Evolutionary conservation across 805 yeast species (phyloP).

Genomic region (Candida taoyuanica): DNA sequence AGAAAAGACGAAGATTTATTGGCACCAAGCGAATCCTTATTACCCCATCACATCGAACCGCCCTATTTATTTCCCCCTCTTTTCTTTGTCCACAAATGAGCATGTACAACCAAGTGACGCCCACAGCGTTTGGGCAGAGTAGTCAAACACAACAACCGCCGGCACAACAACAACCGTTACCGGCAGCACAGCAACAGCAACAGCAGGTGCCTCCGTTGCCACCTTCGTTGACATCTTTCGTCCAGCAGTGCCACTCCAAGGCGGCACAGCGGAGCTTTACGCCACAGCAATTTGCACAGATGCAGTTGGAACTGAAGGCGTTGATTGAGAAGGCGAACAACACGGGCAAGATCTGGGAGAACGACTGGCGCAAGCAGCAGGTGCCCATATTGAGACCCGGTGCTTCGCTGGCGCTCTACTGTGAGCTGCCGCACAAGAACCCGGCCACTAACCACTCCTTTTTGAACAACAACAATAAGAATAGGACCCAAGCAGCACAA

Average conservation of each 20-base stretch:
- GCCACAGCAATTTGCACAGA: conserved; percentile 10
- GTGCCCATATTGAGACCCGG: conserved; percentile 21
- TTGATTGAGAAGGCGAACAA: conserved; percentile 25
- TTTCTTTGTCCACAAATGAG: conserved; percentile 10
- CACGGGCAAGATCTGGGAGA: conserved; percentile 23
- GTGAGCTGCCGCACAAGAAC: conserved; percentile 10
- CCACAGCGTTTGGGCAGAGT: conserved; percentile 13
- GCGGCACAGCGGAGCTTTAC: conserved; percentile 16
- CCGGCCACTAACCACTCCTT: conserved; percentile 1
- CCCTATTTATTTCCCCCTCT: too few species aligned
- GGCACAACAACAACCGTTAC: conserved; percentile 3
- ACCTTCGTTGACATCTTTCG: conserved; percentile 19
- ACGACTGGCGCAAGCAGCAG: conserved; percentile 27
- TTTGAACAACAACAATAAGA: conserved; percentile 1
- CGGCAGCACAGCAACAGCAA: conserved; percentile 4
- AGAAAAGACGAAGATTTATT: too few species aligned
- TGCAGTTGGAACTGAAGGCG: conserved; percentile 24
- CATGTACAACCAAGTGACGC: conserved; percentile 16
- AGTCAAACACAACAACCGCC: too few species aligned
- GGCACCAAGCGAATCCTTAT: too few species aligned
- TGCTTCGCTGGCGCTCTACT: conserved; percentile 13
- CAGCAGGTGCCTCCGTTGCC: conserved; percentile 17
- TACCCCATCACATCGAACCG: too few species aligned
- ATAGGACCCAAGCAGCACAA: too few species aligned
- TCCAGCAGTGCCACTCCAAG: conserved; percentile 20